A percentile compares a stretch with the other conserved stretches of the same genome.
phyloP scores from a whole-genome alignment of 2,329 filamentous ascomycete species.

The Stenocarpella maydis region DNA sequence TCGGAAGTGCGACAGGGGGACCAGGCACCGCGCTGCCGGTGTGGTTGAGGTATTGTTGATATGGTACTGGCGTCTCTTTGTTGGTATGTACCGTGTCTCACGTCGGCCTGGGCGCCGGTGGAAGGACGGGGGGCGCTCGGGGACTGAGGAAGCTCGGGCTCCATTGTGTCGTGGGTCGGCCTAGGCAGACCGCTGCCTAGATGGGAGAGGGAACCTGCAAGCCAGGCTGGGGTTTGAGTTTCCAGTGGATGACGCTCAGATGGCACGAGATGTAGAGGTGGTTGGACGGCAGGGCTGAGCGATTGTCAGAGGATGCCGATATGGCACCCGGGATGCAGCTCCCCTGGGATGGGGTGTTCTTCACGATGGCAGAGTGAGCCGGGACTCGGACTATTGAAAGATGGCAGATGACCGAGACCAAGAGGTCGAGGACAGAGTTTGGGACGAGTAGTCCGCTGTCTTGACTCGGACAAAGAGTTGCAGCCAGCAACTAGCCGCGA shows the following conservation, averaged over 20 bases:
- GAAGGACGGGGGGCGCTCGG: slow-evolving; percentile 25
- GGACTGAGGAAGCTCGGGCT: slow-evolving; percentile 27
- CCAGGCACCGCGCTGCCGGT: slow-evolving; percentile 19
- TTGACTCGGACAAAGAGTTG: background rate
- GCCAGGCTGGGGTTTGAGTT: slow-evolving; percentile 14
- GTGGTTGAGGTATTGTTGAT: slow-evolving; percentile 22
- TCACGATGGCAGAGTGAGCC: background rate
- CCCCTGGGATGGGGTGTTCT: background rate
- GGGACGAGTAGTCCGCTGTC: background rate
- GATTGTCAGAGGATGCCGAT: slow-evolving; percentile 8
- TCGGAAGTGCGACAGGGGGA: slow-evolving; percentile 40
- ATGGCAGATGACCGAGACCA: background rate
- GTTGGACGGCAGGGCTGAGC: slow-evolving; percentile 27
- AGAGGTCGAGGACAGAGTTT: background rate
- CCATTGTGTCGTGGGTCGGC: slow-evolving; percentile 31
- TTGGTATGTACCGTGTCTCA: slow-evolving; percentile 12
- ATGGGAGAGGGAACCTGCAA: slow-evolving; percentile 29
- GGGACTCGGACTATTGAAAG: background rate
- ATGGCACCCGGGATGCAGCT: slow-evolving; percentile 1
- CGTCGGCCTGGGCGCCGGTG: background rate
- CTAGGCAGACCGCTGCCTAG: slow-evolving; percentile 33
- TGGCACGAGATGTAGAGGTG: slow-evolving; percentile 32
- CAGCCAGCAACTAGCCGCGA: background rate
- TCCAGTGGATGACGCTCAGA: slow-evolving; percentile 22
- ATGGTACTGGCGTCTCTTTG: slow-evolving; percentile 11